These are phyloP conservation scores for Triadica sebifera DNA, from an alignment of 345 rosid species.

Conservation along the genomic window DNA sequence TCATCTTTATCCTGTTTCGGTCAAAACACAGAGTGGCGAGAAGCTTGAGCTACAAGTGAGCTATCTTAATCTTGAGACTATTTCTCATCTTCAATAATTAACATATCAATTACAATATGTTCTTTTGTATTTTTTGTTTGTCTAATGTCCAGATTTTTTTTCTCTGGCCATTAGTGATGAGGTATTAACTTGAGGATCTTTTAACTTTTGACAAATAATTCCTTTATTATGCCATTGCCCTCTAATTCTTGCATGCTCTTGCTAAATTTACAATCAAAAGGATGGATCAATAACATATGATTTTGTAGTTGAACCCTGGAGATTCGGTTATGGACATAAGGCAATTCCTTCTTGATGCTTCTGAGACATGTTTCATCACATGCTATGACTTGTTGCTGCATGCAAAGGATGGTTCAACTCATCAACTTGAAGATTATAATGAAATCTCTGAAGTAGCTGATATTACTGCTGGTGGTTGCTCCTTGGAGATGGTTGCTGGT, in stretches of 20 bases:
- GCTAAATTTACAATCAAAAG: background rate
- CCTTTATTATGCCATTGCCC: background rate
- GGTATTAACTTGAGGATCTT: background rate
- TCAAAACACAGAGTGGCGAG: conserved; percentile 77
- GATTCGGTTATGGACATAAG: conserved; percentile 97
- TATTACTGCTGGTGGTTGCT: conserved; percentile 77
- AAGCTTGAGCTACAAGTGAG: conserved; percentile 93
- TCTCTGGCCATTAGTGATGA: background rate
- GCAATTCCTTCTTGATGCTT: conserved; percentile 97
- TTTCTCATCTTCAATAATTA: background rate
- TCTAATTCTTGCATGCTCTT: background rate
- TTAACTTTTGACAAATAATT: background rate
- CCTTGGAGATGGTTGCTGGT: conserved; percentile 99
- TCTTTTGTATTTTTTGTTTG: background rate
- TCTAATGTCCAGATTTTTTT: background rate
- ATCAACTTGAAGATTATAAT: conserved; percentile 87
- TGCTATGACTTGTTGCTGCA: conserved; percentile 87
- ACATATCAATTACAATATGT: background rate
- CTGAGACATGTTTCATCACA: conserved; percentile 90
- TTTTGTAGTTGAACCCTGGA: conserved; percentile 89
- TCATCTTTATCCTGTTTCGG: conserved; percentile 83
- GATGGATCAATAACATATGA: conserved; percentile 15
- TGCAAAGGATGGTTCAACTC: conserved; percentile 71
- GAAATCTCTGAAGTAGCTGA: conserved; percentile 97
- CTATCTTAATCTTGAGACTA: conserved; percentile 6